Percentiles rank a stretch among this genome's conserved stretches.
Evolutionary conservation across 2,329 filamentous ascomycete genomes (phyloP).

Genomic region (Aspergillus quadrilineatus): DNA sequence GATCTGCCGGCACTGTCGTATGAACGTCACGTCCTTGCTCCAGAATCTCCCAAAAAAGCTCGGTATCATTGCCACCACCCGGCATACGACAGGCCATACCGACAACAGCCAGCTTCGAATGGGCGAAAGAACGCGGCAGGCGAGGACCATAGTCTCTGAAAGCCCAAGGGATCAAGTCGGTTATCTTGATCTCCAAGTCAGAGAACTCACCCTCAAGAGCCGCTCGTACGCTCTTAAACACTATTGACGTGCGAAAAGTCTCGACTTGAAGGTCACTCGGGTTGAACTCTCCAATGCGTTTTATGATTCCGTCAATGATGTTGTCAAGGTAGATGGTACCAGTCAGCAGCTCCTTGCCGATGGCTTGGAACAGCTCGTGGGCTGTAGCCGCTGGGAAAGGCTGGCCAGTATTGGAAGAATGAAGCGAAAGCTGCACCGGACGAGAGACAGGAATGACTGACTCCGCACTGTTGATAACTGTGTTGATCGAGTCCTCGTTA

Average conservation of each 20-base stretch:
- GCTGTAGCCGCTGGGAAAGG: conserved; percentile 12
- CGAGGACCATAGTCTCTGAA: conserved; percentile 5
- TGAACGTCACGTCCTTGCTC: conserved; percentile 33
- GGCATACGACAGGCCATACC: conserved; percentile 25
- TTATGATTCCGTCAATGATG: conserved; percentile 8
- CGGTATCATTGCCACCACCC: conserved; percentile 22
- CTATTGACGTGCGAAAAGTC: conserved; percentile 13
- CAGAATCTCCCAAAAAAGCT: conserved; percentile 40
- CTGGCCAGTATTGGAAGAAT: conserved; percentile 14
- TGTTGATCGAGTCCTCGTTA: conserved; percentile 14
- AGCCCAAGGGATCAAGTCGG: conserved; percentile 7
- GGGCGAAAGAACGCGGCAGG: conserved; percentile 4
- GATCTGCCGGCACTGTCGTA: conserved; percentile 29
- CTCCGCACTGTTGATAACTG: conserved; percentile 1
- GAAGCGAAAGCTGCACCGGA: conserved; percentile 1
- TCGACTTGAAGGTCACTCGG: background rate
- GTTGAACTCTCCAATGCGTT: background rate
- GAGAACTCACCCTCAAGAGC: conserved; percentile 3
- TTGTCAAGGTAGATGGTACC: conserved; percentile 15
- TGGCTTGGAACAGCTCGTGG: conserved; percentile 11
- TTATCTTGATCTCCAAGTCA: background rate
- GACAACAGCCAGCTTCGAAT: conserved; percentile 29
- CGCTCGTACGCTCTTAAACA: conserved; percentile 4
- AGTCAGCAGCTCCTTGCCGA: conserved; percentile 13
- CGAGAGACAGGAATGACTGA: conserved; percentile 6